Evolutionary conservation across 192 early-diverging fungal genomes (phyloP).

Genomic region (Nowakowskiella sp.): DNA sequence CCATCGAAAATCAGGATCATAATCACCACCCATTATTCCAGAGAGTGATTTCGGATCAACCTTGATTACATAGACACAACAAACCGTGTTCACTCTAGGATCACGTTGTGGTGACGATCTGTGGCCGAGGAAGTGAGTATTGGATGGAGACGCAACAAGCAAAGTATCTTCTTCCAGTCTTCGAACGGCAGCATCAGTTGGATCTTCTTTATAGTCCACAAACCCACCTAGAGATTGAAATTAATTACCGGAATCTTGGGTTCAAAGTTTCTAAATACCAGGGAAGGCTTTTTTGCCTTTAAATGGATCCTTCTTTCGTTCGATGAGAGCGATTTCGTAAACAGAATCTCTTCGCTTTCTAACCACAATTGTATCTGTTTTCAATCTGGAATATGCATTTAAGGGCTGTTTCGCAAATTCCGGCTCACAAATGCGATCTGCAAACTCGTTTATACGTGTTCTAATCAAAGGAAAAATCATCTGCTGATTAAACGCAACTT

Average conservation of each 20-base stretch:
- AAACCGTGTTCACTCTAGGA: slow-evolving; percentile 5
- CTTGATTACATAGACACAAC: slow-evolving; percentile 2
- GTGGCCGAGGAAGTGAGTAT: slow-evolving; percentile 4
- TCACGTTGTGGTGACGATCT: not conserved
- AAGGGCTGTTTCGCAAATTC: not conserved
- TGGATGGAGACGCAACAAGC: not conserved
- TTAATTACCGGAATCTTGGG: slow-evolving; percentile 19
- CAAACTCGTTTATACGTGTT: no score
- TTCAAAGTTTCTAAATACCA: slow-evolving; percentile 33
- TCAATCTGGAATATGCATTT: not conserved
- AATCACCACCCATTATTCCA: not conserved
- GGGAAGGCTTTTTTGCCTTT: not conserved
- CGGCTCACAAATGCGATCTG: no score
- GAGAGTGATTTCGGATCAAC: not conserved
- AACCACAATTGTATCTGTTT: not conserved
- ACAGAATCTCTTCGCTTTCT: not conserved
- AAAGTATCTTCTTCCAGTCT: slow-evolving; percentile 2
- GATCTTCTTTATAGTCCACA: slow-evolving; percentile 8
- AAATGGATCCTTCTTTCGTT: not conserved
- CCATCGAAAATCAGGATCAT: no score
- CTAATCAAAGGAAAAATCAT: no score
- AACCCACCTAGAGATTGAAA: slow-evolving; percentile 3
- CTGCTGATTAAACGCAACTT: no score
- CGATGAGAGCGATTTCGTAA: not conserved
- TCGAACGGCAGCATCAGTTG: not conserved